A percentile compares a stretch with the other conserved stretches of the same genome.
phyloP scores from a whole-genome alignment of 495 filamentous ascomycete species.

The Hypoxylon crocopeplum region DNA sequence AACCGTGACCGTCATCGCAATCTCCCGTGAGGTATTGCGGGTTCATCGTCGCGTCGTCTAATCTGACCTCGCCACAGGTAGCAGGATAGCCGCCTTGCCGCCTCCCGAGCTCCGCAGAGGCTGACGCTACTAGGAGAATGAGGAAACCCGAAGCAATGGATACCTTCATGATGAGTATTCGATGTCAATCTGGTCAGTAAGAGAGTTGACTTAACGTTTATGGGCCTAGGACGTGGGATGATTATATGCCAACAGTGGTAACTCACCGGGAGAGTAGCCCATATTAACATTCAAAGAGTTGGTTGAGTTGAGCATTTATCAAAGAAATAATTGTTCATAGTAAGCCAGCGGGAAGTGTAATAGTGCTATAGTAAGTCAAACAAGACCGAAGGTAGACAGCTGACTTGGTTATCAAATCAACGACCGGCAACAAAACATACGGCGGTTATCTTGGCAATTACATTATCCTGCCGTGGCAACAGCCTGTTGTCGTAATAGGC shows the following conservation, averaged over 20 bases:
- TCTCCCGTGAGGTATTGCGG: no score
- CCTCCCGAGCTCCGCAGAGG: background rate
- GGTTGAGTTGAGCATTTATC: background rate
- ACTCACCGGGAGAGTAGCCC: background rate
- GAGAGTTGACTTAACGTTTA: background rate
- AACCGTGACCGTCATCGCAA: no score
- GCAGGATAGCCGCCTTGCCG: background rate
- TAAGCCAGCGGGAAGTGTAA: background rate
- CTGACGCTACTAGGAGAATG: background rate
- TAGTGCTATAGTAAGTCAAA: slow-evolving; percentile 1
- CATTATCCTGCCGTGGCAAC: slow-evolving; percentile 1
- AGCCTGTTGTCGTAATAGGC: background rate
- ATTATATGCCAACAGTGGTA: background rate
- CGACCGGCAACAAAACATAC: background rate
- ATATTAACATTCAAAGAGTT: background rate
- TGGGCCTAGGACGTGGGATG: background rate
- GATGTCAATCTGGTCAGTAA: background rate
- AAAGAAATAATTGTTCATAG: background rate
- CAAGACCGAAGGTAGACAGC: background rate
- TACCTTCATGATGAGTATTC: background rate
- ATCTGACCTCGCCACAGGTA: background rate
- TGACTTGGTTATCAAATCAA: background rate
- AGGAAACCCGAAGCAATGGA: background rate
- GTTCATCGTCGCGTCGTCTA: no score
- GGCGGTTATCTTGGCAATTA: background rate